These are phyloP conservation scores for Moesziomyces sp. DNA, from an alignment of 1,284 basidiomycete species.

Conservation along the genomic window DNA sequence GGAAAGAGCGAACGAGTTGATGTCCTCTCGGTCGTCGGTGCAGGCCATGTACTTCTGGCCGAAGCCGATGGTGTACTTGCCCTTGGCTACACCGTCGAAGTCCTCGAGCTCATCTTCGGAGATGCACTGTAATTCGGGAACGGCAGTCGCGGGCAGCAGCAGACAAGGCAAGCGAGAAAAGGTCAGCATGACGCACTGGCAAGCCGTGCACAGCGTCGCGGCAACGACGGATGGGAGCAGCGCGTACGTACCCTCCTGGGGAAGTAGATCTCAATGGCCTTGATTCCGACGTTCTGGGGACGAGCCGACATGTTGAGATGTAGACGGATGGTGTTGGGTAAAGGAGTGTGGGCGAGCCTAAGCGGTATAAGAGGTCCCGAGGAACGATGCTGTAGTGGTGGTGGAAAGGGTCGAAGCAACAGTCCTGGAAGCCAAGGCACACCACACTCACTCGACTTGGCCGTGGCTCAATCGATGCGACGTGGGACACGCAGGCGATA, in stretches of 20 bases:
- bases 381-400: constrained; percentile 7
- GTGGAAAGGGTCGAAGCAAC: not conserved
- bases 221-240: not conserved
- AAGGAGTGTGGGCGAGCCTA: constrained; percentile 29
- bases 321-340: constrained; percentile 2
- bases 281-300: constrained; percentile 90
- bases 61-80: constrained; percentile 99
- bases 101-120: constrained; percentile 74
- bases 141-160: not conserved
- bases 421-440: too few species aligned
- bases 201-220: not conserved
- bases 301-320: constrained; percentile 69
- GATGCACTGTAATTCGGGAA: constrained; percentile 54
- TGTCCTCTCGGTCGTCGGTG: constrained; percentile 93
- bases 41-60: constrained; percentile 98
- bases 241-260: constrained; percentile 80
- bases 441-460: not conserved
- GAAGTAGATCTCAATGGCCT: constrained; percentile 93
- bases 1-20: constrained; percentile 95
- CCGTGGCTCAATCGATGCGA: not conserved
- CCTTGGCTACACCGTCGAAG: constrained; percentile 93
- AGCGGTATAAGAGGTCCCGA: constrained; percentile 7
- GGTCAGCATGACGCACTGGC: constrained; percentile 8
- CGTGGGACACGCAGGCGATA: not conserved
- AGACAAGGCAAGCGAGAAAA: not conserved